Evolutionary conservation across 345 rosid species (phyloP), one percentile per base, ranked within the genome.

Genomic region (Gossypium arboreum): DNA sequence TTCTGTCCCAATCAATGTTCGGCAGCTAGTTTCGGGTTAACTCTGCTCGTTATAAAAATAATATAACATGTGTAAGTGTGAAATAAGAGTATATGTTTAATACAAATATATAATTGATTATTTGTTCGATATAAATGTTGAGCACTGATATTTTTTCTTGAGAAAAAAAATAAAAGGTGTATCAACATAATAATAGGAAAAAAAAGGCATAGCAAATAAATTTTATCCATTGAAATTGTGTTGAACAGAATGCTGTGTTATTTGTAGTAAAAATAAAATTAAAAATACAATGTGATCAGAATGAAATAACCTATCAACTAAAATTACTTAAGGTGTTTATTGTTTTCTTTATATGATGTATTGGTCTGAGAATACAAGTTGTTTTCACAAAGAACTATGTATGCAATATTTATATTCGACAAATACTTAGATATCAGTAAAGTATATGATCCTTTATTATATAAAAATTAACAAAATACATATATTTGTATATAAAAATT

Each of bases 1-100:
- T 77, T 52, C 84, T 2, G 80, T 61, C 73, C 97, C 97, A 0
- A 39, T 86, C 17, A 88, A 80, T 75, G 73, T 89, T 48, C 81
- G 82, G 74, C 87, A 88, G 17, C 80, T 91, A 12, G 66, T 83
- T 41, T 54, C 90, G 2, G 20, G 65, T 43, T 81, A 76, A 73
- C 2, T 57, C 15, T 43, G 17, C 39, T 59, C 25, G 25, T 25
- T 12, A 16, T 7, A 4, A 59, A 24, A 59, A 59, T 18, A 22
- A 58, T 1, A 59, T 24, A 2, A 24, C n/a, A 25, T 24, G 64
- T 2, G 39, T 24, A 9, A 59, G 17, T 25, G n/a, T 6, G 10
- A 9, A 9, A 20, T 56, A 56, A 18, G 12, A 56, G 13, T 56
- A 56, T 56, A 3, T 20, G 13, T 56, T 20, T 4, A 20, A 20